Evolutionary conservation across 225 moss, liverwort and hornwort genomes (phyloP), one percentile per base, ranked within the genome.

Genomic region (Marchantia paleacea): DNA sequence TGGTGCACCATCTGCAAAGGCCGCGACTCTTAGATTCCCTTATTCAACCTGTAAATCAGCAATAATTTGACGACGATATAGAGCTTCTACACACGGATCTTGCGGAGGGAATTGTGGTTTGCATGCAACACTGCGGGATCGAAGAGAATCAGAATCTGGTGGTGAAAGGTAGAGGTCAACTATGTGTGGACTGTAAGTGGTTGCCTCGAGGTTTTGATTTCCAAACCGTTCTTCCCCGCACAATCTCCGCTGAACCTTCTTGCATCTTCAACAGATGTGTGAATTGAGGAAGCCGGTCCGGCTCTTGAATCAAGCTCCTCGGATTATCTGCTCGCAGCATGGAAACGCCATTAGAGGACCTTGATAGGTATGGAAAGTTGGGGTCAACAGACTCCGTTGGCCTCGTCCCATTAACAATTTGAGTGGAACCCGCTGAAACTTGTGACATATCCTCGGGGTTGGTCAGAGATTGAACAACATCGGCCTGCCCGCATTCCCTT

Each of bases 241-340:
- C 91, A 0, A 96, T 93, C 39, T 96, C 93, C 12, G 90, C 76
- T 5, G 77, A 85, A 19, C 82, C 85, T 54, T 86, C 90, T 71
- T 93, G 95, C 89, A 91, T 90, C 72, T 90, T 85, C 72, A 96
- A 88, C 80, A 93, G 73, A 82, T 96, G 95, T 0, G 88, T 93
- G 73, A 93, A 92, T 22, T 24, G 73, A 20, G 30, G 78, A 55
- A 25, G 6, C 8, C 29, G 78, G 19, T 66, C 50, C 22, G 22
- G 11, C 71, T 71, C 72, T 0, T 50, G 25, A 8, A 72, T 18
- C 7, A 52, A 65, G 12, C 19, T 73, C 60, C 63, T 73, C 63
- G 73, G 73, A 67, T 70, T 54, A 19, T 79, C 69, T 31, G 48
- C 48, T 26, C 18, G 29, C 48, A 63, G 12, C 25, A 75, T 65